These are phyloP conservation scores for Hypoxylon sp. DNA, from an alignment of 2,329 filamentous ascomycete species.

Conservation along the genomic window DNA sequence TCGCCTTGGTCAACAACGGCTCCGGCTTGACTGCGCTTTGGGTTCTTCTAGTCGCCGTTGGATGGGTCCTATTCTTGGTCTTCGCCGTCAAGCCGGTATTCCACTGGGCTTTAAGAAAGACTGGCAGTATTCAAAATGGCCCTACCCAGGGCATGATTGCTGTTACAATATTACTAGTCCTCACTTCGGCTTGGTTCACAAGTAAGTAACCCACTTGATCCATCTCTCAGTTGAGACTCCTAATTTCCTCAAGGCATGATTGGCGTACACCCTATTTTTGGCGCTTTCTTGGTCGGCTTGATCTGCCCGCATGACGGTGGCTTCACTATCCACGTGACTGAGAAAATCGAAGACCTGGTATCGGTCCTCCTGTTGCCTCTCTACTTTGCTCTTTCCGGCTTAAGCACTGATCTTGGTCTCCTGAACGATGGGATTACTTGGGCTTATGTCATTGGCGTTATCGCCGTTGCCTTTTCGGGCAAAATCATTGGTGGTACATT, in stretches of 20 bases:
- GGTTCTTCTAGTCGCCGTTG: constrained; percentile 81
- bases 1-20: constrained; percentile 90
- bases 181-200: constrained; percentile 75
- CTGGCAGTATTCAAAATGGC: constrained; percentile 85
- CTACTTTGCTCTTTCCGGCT: constrained; percentile 92
- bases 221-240: neutral
- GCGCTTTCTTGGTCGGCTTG: constrained; percentile 87
- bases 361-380: constrained; percentile 86
- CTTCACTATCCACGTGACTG: constrained; percentile 90
- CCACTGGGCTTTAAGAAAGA: constrained; percentile 77
- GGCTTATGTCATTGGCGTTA: constrained; percentile 89
- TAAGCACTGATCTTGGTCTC: constrained; percentile 88
- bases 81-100: constrained; percentile 80
- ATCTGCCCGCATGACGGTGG: constrained; percentile 92
- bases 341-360: constrained; percentile 94
- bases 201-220: constrained; percentile 43
- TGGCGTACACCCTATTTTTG: constrained; percentile 94
- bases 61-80: constrained; percentile 80
- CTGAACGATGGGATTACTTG: constrained; percentile 85
- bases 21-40: constrained; percentile 86
- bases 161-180: constrained; percentile 81
- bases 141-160: constrained; percentile 88
- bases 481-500: constrained; percentile 88
- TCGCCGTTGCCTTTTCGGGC: constrained; percentile 82
- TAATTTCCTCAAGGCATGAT: constrained; percentile 77